Conservation (phyloP, 768 basidiomycete genomes). For the Pleurotus citrinopileatus region DNA sequence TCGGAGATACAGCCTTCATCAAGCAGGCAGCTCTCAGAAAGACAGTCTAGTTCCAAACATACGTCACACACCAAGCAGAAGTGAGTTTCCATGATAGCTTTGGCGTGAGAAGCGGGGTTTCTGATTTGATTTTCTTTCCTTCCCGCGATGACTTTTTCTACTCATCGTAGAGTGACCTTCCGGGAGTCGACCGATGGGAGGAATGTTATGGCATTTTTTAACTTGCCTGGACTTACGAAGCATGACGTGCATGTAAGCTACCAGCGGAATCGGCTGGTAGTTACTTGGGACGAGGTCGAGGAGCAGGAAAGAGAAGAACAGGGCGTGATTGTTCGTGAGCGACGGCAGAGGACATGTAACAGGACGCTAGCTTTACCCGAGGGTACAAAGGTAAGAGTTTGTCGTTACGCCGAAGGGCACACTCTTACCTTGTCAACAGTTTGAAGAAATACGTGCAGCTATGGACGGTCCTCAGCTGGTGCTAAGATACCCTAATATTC, state of each 20-base stretch:
- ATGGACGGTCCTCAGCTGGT: constrained; percentile 61
- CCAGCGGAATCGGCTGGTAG: constrained; percentile 55
- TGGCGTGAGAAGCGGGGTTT: neutral
- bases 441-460: constrained; percentile 69
- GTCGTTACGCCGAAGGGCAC: neutral
- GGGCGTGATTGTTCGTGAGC: constrained; percentile 58
- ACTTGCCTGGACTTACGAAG: constrained; percentile 66
- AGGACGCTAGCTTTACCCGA: constrained; percentile 72
- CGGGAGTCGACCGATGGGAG: constrained; percentile 71
- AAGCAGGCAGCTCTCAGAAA: constrained; percentile 17
- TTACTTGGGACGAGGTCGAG: constrained; percentile 65
- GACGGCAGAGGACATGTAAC: constrained; percentile 59
- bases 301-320: constrained; percentile 61
- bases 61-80: constrained; percentile 7
- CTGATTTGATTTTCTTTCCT: neutral
- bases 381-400: constrained; percentile 56
- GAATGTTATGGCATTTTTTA: constrained; percentile 57
- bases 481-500: constrained; percentile 66
- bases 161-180: constrained; percentile 64
- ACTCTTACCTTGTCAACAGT: constrained; percentile 34
- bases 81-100: neutral
- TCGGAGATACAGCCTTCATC: constrained; percentile 24
- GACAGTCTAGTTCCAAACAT: constrained; percentile 9
- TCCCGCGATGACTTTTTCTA: constrained; percentile 11
- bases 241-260: constrained; percentile 77